phyloP scores from a whole-genome alignment of 2,329 filamentous ascomycete species.

The Sporothrix euskadiensis region DNA sequence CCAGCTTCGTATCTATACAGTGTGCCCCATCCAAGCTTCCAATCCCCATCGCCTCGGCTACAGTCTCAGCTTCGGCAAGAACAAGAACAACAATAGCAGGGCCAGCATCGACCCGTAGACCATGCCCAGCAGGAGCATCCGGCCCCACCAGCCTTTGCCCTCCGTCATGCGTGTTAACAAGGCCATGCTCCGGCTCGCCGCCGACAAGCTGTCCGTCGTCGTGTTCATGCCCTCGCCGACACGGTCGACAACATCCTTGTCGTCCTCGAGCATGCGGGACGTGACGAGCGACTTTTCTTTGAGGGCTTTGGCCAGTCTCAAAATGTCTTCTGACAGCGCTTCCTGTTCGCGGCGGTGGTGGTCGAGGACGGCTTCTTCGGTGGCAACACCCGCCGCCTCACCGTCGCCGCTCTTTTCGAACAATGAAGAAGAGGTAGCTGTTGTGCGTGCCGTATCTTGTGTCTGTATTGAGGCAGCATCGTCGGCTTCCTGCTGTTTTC shows the following conservation, averaged over 20 bases:
- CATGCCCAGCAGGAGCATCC: slow-evolving; percentile 80
- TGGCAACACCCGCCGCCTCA: slow-evolving; percentile 42
- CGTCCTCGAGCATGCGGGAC: slow-evolving; percentile 66
- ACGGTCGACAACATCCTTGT: slow-evolving; percentile 69
- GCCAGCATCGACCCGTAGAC: slow-evolving; percentile 80
- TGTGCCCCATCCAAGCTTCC: neutral
- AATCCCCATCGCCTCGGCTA: neutral
- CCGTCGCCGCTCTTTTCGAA: slow-evolving; percentile 31
- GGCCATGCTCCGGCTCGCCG: slow-evolving; percentile 75
- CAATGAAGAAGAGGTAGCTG: slow-evolving; percentile 26
- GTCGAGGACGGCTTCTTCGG: slow-evolving; percentile 71
- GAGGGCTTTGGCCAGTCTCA: slow-evolving; percentile 74
- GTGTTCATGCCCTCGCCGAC: slow-evolving; percentile 75
- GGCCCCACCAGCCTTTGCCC: slow-evolving; percentile 82
- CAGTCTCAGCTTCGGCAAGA: slow-evolving; percentile 76
- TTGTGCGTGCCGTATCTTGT: slow-evolving; percentile 30
- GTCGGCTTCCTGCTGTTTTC: neutral
- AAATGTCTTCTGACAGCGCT: slow-evolving; percentile 74
- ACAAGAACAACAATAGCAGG: slow-evolving; percentile 76
- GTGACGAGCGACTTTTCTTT: slow-evolving; percentile 75
- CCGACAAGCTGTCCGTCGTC: slow-evolving; percentile 73
- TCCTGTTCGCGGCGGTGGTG: slow-evolving; percentile 82
- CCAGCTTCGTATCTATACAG: neutral
- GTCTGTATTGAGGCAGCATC: no score
- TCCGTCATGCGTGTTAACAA: slow-evolving; percentile 77